Conservation (phyloP, 2,329 filamentous ascomycete genomes). For the Sporothrix sp. region DNA sequence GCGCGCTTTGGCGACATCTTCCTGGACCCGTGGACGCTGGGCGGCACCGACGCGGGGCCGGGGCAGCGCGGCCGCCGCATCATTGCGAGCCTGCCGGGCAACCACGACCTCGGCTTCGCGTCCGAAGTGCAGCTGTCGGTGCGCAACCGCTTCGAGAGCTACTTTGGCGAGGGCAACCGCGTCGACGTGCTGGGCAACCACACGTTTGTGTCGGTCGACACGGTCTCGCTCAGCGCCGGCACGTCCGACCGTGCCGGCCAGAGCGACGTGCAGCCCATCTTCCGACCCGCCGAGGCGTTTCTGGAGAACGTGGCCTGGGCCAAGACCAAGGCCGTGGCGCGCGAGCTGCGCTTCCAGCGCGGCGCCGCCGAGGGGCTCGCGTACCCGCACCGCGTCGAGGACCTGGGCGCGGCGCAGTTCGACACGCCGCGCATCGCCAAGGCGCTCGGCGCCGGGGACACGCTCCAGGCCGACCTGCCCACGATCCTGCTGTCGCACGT, state of each 20-base stretch:
- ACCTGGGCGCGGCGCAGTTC: constrained; percentile 40
- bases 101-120: constrained; percentile 90
- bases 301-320: constrained; percentile 53
- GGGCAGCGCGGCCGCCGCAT: constrained; percentile 64
- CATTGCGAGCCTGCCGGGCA: constrained; percentile 79
- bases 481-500: constrained; percentile 87
- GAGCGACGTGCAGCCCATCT: constrained; percentile 53
- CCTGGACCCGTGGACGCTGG: constrained; percentile 56
- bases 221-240: constrained; percentile 73
- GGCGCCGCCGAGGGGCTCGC: constrained; percentile 47
- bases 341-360: constrained; percentile 56
- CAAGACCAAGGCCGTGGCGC: constrained; percentile 58
- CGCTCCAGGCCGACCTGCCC: constrained; percentile 55
- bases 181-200: constrained; percentile 92
- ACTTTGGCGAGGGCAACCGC: constrained; percentile 84
- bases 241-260: constrained; percentile 41
- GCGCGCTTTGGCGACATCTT: constrained; percentile 80
- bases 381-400: constrained; percentile 51
- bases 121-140: constrained; percentile 72
- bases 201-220: constrained; percentile 85
- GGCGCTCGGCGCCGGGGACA: constrained; percentile 18
- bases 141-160: constrained; percentile 72
- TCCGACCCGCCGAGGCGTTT: constrained; percentile 67
- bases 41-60: constrained; percentile 38
- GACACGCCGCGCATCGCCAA: constrained; percentile 14